phyloP scores from a whole-genome alignment of 495 filamentous ascomycete genomes.

The Elasticomyces elasticus region DNA sequence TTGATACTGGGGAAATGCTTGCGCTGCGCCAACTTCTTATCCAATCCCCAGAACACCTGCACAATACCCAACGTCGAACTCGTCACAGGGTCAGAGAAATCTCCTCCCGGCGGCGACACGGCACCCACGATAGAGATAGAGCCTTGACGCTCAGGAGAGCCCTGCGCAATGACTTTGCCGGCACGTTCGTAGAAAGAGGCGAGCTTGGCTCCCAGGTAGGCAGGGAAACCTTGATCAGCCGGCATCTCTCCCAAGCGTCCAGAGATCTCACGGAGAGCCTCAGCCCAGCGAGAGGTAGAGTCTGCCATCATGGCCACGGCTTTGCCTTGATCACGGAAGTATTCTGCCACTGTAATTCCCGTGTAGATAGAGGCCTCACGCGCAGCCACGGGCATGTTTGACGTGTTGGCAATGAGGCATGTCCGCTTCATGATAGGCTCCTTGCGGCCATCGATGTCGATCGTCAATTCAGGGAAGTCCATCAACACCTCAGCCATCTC shows the following conservation, averaged over 20 bases:
- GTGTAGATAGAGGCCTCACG: slow-evolving; percentile 99
- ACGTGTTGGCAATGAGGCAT: slow-evolving; percentile 95
- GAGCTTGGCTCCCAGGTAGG: slow-evolving; percentile 91
- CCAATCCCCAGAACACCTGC: slow-evolving; percentile 98
- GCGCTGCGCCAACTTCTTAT: slow-evolving; percentile 97
- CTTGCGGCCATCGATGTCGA: slow-evolving; percentile 79
- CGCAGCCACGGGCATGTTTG: slow-evolving; percentile 98
- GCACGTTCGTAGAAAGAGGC: slow-evolving; percentile 99
- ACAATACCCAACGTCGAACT: slow-evolving; percentile 91
- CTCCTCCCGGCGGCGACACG: slow-evolving; percentile 93
- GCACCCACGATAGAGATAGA: slow-evolving; percentile 97
- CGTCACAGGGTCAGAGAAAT: slow-evolving; percentile 98
- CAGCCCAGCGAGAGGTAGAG: slow-evolving; percentile 96
- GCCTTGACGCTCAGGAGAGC: slow-evolving; percentile 76
- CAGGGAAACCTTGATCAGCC: slow-evolving; percentile 98
- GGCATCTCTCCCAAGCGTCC: slow-evolving; percentile 99
- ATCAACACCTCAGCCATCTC: slow-evolving; percentile 99
- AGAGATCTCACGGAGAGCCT: slow-evolving; percentile 96
- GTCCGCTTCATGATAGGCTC: slow-evolving; percentile 99
- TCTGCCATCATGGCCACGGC: slow-evolving; percentile 99
- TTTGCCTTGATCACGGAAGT: slow-evolving; percentile 97
- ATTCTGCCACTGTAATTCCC: slow-evolving; percentile 94
- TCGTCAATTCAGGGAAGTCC: slow-evolving; percentile 86
- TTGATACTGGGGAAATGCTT: slow-evolving; percentile 99
- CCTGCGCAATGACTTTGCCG: slow-evolving; percentile 72